phyloP scores from a whole-genome alignment of 2,329 filamentous ascomycete species.

The Pseudogymnoascus sp. region DNA sequence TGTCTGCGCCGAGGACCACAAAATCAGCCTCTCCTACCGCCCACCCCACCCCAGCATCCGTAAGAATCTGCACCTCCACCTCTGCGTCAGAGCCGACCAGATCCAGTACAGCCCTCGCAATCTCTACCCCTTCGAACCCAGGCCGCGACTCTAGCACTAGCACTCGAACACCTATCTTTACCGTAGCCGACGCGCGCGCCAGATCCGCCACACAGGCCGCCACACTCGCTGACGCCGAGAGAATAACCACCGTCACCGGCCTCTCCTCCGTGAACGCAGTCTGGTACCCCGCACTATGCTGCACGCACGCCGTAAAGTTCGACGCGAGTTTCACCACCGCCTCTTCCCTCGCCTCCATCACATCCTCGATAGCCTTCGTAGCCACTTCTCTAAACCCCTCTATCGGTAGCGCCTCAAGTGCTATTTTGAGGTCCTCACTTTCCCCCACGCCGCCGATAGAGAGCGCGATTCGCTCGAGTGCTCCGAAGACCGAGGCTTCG shows the following conservation, averaged over 20 bases:
- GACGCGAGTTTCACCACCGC: constrained; percentile 13
- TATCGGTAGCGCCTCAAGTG: background rate
- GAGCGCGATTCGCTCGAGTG: constrained; percentile 27
- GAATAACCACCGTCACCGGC: constrained; percentile 44
- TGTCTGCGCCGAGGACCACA: constrained; percentile 56
- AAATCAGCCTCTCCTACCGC: constrained; percentile 45
- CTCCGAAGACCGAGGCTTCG: constrained; percentile 38
- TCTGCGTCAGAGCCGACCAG: constrained; percentile 22
- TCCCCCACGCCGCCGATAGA: background rate
- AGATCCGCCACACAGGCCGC: constrained; percentile 33
- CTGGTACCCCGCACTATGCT: constrained; percentile 21
- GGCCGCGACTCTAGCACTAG: constrained; percentile 59
- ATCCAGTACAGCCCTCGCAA: constrained; percentile 34
- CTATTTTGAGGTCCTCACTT: background rate
- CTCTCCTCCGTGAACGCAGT: background rate
- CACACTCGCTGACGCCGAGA: constrained; percentile 57
- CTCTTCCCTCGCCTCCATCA: constrained; percentile 10
- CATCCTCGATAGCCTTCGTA: constrained; percentile 20
- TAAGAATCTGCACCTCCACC: constrained; percentile 32
- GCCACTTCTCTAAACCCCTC: background rate
- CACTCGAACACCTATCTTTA: constrained; percentile 30
- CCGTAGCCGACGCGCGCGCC: constrained; percentile 29
- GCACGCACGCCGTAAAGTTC: constrained; percentile 19
- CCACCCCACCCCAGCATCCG: constrained; percentile 51
- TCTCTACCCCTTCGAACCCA: constrained; percentile 53